Conservation (phyloP, 768 basidiomycete species). For the Tylopilus cervinicoccineus region DNA sequence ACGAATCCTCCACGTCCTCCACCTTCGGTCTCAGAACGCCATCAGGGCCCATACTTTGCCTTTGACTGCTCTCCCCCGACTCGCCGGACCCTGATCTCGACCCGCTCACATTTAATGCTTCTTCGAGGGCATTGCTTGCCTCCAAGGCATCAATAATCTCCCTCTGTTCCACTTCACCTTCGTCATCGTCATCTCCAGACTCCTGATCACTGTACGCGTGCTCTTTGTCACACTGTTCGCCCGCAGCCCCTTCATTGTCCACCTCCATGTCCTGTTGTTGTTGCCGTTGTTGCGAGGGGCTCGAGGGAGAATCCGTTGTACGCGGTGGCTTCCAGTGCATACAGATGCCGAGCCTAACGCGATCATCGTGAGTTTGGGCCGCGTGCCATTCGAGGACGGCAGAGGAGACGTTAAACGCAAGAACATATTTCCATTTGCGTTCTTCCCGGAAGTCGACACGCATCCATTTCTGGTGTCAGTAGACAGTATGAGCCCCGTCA, state of each 20-base stretch:
- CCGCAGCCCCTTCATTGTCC: constrained; percentile 21
- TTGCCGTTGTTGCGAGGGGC: constrained; percentile 29
- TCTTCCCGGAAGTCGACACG: constrained; percentile 94
- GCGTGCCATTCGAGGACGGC: constrained; percentile 88
- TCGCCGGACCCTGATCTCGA: constrained; percentile 27
- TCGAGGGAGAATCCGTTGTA: constrained; percentile 20
- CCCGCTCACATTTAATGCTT: constrained; percentile 45
- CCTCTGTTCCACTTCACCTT: constrained; percentile 52
- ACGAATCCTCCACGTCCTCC: constrained; percentile 57
- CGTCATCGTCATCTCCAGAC: constrained; percentile 58
- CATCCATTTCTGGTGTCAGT: constrained; percentile 81
- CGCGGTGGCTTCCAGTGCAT: constrained; percentile 57
- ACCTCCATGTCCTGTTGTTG: constrained; percentile 30
- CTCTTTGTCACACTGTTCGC: constrained; percentile 23
- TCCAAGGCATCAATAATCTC: constrained; percentile 60
- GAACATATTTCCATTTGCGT: constrained; percentile 82
- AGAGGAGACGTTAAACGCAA: constrained; percentile 79
- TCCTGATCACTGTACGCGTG: constrained; percentile 27
- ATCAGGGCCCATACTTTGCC: constrained; percentile 26
- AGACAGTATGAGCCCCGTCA: constrained; percentile 9
- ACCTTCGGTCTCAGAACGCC: constrained; percentile 41
- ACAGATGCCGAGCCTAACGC: constrained; percentile 61
- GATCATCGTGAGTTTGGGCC: constrained; percentile 59
- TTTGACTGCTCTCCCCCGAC: constrained; percentile 35
- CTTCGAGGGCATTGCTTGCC: constrained; percentile 49